Evolutionary conservation across 768 basidiomycete genomes (phyloP).

Genomic region (Tulasnella sp.): DNA sequence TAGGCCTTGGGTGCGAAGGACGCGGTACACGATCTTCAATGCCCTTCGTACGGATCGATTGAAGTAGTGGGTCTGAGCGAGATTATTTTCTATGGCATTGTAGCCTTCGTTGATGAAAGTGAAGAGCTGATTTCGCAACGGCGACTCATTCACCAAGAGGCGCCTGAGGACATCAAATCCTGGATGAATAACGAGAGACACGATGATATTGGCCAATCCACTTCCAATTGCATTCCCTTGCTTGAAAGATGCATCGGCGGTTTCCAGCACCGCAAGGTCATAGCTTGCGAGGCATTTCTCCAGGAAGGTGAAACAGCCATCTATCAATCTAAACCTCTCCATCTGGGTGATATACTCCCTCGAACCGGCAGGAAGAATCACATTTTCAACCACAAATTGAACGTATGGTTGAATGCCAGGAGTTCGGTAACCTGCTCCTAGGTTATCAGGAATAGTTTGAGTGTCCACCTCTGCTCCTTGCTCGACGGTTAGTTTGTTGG

Average conservation of each 20-base stretch:
- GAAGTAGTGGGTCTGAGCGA: conserved; percentile 44
- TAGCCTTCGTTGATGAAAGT: conserved; percentile 72
- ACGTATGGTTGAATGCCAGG: conserved; percentile 74
- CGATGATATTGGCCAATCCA: background rate
- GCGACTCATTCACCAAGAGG: conserved; percentile 48
- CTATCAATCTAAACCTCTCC: conserved; percentile 80
- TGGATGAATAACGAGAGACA: conserved; percentile 48
- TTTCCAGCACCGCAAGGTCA: conserved; percentile 54
- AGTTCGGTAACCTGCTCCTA: conserved; percentile 68
- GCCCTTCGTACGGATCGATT: conserved; percentile 63
- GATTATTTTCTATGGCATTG: conserved; percentile 56
- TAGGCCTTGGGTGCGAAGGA: conserved; percentile 74
- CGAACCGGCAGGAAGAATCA: conserved; percentile 61
- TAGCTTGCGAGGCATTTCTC: conserved; percentile 74
- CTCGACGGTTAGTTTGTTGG: conserved; percentile 50
- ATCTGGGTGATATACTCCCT: conserved; percentile 62
- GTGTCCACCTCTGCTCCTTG: conserved; percentile 45
- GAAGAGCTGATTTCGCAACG: conserved; percentile 59
- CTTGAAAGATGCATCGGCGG: background rate
- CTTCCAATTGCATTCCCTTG: background rate
- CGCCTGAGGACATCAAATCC: conserved; percentile 79
- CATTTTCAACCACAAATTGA: conserved; percentile 79
- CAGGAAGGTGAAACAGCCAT: conserved; percentile 69
- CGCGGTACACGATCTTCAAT: conserved; percentile 65
- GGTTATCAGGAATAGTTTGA: conserved; percentile 63